phyloP scores from a whole-genome alignment of 495 filamentous ascomycete genomes.

The Penicillium paxilli region DNA sequence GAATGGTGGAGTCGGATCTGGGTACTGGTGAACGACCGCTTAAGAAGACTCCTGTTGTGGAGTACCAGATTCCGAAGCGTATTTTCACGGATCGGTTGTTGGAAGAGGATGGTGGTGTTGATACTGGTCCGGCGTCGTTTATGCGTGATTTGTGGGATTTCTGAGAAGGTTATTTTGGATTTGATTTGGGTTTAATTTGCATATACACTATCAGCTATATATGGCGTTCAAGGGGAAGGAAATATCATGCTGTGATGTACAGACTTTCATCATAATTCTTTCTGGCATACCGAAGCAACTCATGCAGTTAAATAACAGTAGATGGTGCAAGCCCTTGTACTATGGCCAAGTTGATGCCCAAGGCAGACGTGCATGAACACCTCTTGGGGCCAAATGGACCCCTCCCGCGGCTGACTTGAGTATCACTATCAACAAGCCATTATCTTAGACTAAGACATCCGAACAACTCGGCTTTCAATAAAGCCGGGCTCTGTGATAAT shows the following conservation, averaged over 20 bases:
- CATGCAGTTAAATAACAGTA: too few relatives aligned
- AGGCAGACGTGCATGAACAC: too few relatives aligned
- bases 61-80: constrained; percentile 89
- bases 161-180: neutral
- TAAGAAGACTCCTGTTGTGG: constrained; percentile 83
- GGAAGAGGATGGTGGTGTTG: constrained; percentile 44
- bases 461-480: too few relatives aligned
- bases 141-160: constrained; percentile 41
- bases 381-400: too few relatives aligned
- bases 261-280: neutral
- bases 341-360: too few relatives aligned
- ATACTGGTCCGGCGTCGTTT: constrained; percentile 39
- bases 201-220: constrained; percentile 3
- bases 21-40: constrained; percentile 62
- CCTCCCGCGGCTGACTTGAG: too few relatives aligned
- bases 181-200: neutral
- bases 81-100: constrained; percentile 63
- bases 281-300: too few relatives aligned
- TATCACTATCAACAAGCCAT: too few relatives aligned
- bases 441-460: too few relatives aligned
- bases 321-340: too few relatives aligned
- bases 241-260: constrained; percentile 3
- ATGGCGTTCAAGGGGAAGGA: constrained; percentile 4
- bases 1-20: constrained; percentile 81
- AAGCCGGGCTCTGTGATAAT: too few relatives aligned